A percentile compares a stretch with the other conserved stretches of the same genome.
phyloP scores from a whole-genome alignment of 2,329 filamentous ascomycete species.

The Trichophyton simii region DNA sequence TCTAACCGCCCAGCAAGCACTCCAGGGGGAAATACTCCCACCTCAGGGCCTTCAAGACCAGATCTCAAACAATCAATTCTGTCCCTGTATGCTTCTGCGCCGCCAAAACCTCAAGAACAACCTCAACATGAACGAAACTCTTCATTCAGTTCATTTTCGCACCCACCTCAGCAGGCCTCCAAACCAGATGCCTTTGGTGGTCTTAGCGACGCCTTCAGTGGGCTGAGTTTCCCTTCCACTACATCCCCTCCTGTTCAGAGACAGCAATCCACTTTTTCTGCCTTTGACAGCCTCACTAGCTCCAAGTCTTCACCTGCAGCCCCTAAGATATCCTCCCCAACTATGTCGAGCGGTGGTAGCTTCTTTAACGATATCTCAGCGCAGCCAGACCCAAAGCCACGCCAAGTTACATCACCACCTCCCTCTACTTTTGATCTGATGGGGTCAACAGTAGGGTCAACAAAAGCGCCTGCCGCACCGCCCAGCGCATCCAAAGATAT shows the following conservation, averaged over 20 bases:
- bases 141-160: conserved; percentile 58
- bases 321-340: conserved; percentile 38
- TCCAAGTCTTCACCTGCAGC: conserved; percentile 34
- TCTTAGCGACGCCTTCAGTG: conserved; percentile 69
- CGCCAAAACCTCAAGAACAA: conserved; percentile 56
- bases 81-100: conserved; percentile 77
- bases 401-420: conserved; percentile 16
- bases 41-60: conserved; percentile 57
- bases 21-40: conserved; percentile 46
- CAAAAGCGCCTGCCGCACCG: conserved; percentile 36
- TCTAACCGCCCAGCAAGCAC: conserved; percentile 63
- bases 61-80: conserved; percentile 96
- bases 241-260: conserved; percentile 26
- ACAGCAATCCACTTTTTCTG: conserved; percentile 14
- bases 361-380: conserved; percentile 68
- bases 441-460: conserved; percentile 13
- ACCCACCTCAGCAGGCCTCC: conserved; percentile 32
- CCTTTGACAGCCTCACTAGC: conserved; percentile 20
- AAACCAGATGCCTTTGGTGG: conserved; percentile 45
- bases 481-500: conserved; percentile 55
- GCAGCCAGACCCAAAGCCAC: conserved; percentile 39
- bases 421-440: conserved; percentile 11
- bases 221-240: conserved; percentile 48
- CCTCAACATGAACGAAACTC: conserved; percentile 47
- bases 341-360: conserved; percentile 49